A percentile compares a stretch with the other conserved stretches of the same genome.
phyloP scores from a whole-genome alignment of 2,329 filamentous ascomycete genomes.

The Cercospora citrullina region DNA sequence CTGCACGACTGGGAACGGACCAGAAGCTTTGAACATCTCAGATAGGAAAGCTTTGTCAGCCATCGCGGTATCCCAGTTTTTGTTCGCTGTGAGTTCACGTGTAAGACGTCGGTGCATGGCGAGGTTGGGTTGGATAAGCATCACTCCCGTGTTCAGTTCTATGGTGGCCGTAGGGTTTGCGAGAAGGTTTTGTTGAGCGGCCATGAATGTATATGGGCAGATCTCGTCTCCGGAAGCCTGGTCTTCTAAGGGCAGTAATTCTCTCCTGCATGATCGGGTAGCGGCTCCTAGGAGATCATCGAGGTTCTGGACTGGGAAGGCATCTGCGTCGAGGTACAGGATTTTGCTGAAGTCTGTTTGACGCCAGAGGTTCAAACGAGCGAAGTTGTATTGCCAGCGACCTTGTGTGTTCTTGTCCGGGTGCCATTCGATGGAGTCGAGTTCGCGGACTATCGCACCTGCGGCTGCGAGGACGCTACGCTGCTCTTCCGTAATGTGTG shows the following conservation, averaged over 20 bases:
- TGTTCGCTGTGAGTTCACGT: constrained; percentile 14
- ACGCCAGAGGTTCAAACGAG: constrained; percentile 91
- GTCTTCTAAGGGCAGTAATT: constrained; percentile 27
- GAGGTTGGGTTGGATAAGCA: constrained; percentile 24
- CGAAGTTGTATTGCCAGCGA: constrained; percentile 57
- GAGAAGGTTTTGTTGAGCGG: constrained; percentile 15
- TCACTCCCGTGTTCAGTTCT: constrained; percentile 26
- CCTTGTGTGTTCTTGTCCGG: constrained; percentile 17
- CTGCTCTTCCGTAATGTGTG: constrained; percentile 25
- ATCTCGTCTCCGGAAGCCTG: constrained; percentile 15
- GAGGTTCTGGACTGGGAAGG: constrained; percentile 28
- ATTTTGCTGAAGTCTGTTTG: constrained; percentile 85
- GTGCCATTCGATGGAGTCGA: constrained; percentile 25
- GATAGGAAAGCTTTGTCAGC: constrained; percentile 26
- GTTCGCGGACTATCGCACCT: constrained; percentile 26
- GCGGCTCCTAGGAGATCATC: constrained; percentile 25
- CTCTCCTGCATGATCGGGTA: constrained; percentile 16
- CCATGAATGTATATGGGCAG: constrained; percentile 25
- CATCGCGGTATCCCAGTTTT: constrained; percentile 27
- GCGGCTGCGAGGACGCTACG: constrained; percentile 24
- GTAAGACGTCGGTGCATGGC: constrained; percentile 26
- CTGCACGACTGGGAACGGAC: constrained; percentile 19
- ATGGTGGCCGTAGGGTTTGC: constrained; percentile 10
- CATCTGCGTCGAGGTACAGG: constrained; percentile 88
- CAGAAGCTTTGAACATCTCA: constrained; percentile 19